These are phyloP conservation scores for Cryphonectria carpinicola DNA, from an alignment of 2,329 filamentous ascomycete species.

Conservation along the genomic window DNA sequence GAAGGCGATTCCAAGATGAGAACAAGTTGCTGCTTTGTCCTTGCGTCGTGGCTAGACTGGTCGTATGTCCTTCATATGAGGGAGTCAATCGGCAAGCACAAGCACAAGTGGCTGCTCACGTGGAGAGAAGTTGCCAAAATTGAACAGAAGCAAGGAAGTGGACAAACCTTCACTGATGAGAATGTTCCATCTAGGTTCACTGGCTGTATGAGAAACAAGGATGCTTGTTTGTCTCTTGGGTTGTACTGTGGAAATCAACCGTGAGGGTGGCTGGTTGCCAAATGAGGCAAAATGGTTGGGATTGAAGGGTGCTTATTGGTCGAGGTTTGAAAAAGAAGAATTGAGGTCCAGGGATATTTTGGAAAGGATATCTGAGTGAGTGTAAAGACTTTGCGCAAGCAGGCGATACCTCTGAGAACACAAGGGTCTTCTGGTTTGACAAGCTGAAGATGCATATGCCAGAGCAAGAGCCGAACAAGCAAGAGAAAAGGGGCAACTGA, in stretches of 20 bases:
- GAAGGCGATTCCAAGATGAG: background rate
- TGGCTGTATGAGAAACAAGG: background rate
- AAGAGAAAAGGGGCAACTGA: background rate
- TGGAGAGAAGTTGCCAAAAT: background rate
- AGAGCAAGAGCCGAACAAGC: background rate
- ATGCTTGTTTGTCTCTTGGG: too few species aligned
- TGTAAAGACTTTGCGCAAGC: background rate
- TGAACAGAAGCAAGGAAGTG: background rate
- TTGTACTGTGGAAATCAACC: background rate
- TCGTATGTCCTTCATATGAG: background rate
- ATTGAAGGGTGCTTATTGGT: background rate
- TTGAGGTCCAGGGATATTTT: background rate
- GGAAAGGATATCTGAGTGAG: background rate
- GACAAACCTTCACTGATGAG: background rate
- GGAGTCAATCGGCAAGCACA: background rate
- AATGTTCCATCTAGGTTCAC: too few species aligned
- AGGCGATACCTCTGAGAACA: background rate
- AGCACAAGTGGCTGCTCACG: background rate
- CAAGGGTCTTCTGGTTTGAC: background rate
- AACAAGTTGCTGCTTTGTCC: background rate
- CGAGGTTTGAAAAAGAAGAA: background rate
- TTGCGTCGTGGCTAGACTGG: background rate
- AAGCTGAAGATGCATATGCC: background rate
- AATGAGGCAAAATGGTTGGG: background rate
- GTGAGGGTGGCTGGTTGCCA: background rate